Percentiles rank a stretch among this genome's conserved stretches.
These are phyloP conservation scores for Choricystis sp. DNA, from an alignment of 139 green algal species.

Conservation along the genomic window DNA sequence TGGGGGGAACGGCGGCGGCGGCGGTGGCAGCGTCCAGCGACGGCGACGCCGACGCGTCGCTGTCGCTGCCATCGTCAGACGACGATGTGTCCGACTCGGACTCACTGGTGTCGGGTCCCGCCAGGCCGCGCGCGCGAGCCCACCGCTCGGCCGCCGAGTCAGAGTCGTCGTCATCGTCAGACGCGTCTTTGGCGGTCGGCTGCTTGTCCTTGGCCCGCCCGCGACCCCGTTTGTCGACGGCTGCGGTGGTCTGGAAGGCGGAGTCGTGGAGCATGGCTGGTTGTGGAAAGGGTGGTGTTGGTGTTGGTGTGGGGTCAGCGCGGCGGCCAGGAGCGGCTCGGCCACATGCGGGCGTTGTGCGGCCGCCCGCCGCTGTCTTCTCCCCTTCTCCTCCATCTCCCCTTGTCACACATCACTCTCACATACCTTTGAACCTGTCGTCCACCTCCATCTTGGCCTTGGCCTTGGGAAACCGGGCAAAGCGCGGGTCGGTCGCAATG, in stretches of 20 bases:
- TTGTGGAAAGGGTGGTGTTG: not conserved
- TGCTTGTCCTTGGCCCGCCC: not conserved
- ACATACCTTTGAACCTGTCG: conserved; percentile 55
- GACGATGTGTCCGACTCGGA: not conserved
- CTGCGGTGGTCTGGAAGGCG: conserved; percentile 30
- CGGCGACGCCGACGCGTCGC: not conserved
- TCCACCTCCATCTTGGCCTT: conserved; percentile 69
- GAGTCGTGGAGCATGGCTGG: conserved; percentile 74
- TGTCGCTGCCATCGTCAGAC: not conserved
- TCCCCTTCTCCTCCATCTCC: not conserved
- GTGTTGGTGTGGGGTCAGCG: not conserved
- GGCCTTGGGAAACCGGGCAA: conserved; percentile 52
- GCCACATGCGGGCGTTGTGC: not conserved
- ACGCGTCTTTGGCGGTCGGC: not conserved
- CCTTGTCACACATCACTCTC: not conserved
- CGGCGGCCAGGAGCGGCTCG: not conserved
- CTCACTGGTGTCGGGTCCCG: conserved; percentile 14
- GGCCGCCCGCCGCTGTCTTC: not conserved
- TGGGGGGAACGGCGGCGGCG: conserved; percentile 3
- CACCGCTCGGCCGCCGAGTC: conserved; percentile 23
- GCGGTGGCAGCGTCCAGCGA: not conserved
- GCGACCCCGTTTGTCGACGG: conserved; percentile 68
- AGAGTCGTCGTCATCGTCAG: conserved; percentile 4
- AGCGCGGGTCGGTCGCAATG: conserved; percentile 71
- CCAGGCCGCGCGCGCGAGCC: conserved; percentile 29